Base-by-base conservation (phyloP, 129 eudicot species). In the Pseudognaphalium luteoalbum region DNA sequence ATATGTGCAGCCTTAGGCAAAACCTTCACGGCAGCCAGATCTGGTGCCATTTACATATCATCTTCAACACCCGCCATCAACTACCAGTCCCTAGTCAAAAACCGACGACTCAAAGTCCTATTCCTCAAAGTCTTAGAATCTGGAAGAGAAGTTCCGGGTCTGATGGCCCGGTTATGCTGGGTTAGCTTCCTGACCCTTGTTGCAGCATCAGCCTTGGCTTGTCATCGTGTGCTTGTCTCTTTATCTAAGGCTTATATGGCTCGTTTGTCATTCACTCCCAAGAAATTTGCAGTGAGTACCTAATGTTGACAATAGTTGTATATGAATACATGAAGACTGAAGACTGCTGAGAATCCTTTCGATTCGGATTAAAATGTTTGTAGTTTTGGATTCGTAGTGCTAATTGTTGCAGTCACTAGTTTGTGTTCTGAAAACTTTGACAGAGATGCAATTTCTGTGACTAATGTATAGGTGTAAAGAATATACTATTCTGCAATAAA, bases 31-130 rank as follows among this genome's bases (percentile, higher is more conserved):
- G 58, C 76, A 11, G 44, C 73, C 34, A 81, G 73, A 68, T 70
- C 30, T 33, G 50, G 75, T 72, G 34, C 88, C 66, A 68, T 9
- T 54, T 64, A 66, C 72, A 72, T 42, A 71, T 42, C 77, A 62
- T 39, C 71, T 73, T 68, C 72, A 39, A 42, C 78, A 3, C 71
- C 74, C 61, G 58, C 79, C 74, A 68, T 73, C 29, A 86, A 86
- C 75, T 86, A 76, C 70, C 73, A 81, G 78, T 65, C 87, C 73
- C 37, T 91, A 72, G 39, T 89, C 19, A 77, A 69, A 80, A 88
- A 94, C 81, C 91, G 97, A 0, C 72, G 98, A 33, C 83, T 94
- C n/a, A 94, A 80, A 85, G 84, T 94, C 47, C 86, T 94, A 81
- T 63, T 87, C 51, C 44, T 75, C 51, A 89, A 91, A 68, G 70